These are phyloP conservation scores for Tuber umbilicatum DNA, from an alignment of 495 filamentous ascomycete species.

Conservation along the genomic window DNA sequence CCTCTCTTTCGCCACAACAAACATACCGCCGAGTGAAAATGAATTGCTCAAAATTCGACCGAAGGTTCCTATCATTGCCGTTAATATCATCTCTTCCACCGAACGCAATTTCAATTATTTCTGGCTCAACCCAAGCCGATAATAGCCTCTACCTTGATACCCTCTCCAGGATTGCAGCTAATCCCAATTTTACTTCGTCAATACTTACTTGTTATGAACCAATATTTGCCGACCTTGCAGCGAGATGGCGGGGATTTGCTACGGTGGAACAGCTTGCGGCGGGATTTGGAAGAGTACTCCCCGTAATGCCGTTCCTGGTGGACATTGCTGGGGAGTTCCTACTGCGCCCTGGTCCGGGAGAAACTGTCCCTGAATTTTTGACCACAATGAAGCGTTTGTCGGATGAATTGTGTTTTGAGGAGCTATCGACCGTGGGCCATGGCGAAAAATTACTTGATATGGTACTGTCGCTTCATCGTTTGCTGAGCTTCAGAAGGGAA, in stretches of 20 bases:
- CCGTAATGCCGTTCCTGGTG: slow-evolving; percentile 34
- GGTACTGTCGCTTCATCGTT: slow-evolving; percentile 33
- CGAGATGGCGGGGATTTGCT: slow-evolving; percentile 34
- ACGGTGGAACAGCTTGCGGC: slow-evolving; percentile 17
- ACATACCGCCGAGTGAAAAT: slow-evolving; percentile 12
- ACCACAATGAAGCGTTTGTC: slow-evolving; percentile 6
- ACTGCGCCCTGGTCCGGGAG: neutral
- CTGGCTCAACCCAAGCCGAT: slow-evolving; percentile 2
- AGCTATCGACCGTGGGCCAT: slow-evolving; percentile 9
- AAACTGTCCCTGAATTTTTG: slow-evolving; percentile 8
- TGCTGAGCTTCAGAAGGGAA: slow-evolving; percentile 34
- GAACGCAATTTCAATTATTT: slow-evolving; percentile 15
- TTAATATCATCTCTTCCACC: slow-evolving; percentile 26
- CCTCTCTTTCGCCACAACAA: slow-evolving; percentile 2
- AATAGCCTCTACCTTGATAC: slow-evolving; percentile 35
- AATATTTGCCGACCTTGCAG: slow-evolving; percentile 37
- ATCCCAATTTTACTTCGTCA: slow-evolving; percentile 31
- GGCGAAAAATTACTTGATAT: slow-evolving; percentile 15
- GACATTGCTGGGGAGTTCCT: slow-evolving; percentile 35
- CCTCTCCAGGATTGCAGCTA: slow-evolving; percentile 33
- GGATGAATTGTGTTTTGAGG: neutral
- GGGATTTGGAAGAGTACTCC: slow-evolving; percentile 36
- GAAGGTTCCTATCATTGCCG: slow-evolving; percentile 20
- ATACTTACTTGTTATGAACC: slow-evolving; percentile 36
- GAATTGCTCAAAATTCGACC: slow-evolving; percentile 28